Conservation (phyloP, 1,284 basidiomycete species). For the Somion occarium region DNA sequence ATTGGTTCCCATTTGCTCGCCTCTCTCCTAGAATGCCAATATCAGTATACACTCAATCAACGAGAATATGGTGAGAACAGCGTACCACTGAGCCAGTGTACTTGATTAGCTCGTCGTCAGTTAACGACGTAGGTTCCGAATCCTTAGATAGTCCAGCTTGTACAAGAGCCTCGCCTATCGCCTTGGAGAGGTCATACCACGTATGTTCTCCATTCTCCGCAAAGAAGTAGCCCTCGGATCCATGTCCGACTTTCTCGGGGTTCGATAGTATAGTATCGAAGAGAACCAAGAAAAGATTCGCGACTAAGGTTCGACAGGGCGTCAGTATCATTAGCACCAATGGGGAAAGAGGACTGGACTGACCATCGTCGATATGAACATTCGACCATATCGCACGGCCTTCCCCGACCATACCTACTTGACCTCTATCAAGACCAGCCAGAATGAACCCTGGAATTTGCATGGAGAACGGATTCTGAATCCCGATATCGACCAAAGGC, state of each 20-base stretch:
- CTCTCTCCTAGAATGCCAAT: not conserved
- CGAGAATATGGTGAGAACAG: not conserved
- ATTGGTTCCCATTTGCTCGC: constrained; percentile 28
- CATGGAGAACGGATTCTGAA: constrained; percentile 38
- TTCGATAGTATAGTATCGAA: not conserved
- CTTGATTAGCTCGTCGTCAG: constrained; percentile 26
- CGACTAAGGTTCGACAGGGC: not conserved
- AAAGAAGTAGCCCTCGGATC: constrained; percentile 42
- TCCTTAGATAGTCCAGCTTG: constrained; percentile 24
- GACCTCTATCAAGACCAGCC: constrained; percentile 36
- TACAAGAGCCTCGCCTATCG: constrained; percentile 31
- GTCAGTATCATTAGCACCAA: not conserved
- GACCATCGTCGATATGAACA: constrained; percentile 42
- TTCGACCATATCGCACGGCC: constrained; percentile 45
- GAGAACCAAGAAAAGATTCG: not conserved
- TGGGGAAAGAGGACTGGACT: not conserved
- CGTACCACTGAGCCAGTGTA: constrained; percentile 11
- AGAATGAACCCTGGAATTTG: constrained; percentile 17
- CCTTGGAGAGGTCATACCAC: constrained; percentile 30
- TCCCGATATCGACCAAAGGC: constrained; percentile 35
- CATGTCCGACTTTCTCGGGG: constrained; percentile 28
- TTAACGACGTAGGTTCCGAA: constrained; percentile 25
- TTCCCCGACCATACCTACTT: constrained; percentile 39
- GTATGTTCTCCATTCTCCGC: constrained; percentile 41
- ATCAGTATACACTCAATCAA: not conserved